Percentiles rank a stretch among this genome's conserved stretches.
Evolutionary conservation across 1,284 basidiomycete species (phyloP).

Genomic region (Moesziomyces antarcticus): DNA sequence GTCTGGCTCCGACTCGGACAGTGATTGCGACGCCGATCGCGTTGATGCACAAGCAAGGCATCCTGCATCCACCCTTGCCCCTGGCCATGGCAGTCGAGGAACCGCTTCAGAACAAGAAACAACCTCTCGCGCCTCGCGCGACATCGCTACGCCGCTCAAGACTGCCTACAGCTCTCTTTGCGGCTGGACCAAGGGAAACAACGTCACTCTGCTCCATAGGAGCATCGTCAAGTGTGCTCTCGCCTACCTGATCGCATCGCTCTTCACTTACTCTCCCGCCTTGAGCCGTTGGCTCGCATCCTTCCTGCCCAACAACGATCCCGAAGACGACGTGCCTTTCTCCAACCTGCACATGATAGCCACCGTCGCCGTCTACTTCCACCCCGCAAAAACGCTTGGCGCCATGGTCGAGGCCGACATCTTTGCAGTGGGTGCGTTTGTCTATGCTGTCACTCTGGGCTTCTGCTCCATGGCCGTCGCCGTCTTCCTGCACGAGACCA

Average conservation of each 20-base stretch:
- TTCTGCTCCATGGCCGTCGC: conserved; percentile 75
- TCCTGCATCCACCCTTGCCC: not conserved
- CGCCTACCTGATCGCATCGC: conserved; percentile 86
- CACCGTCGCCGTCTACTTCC: conserved; percentile 76
- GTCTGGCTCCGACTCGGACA: conserved; percentile 27
- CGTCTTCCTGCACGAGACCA: conserved; percentile 70
- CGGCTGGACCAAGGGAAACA: conserved; percentile 69
- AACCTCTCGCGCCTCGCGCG: not conserved
- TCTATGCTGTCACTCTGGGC: conserved; percentile 80
- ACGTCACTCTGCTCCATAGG: conserved; percentile 72
- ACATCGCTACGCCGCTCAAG: not conserved
- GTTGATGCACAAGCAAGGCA: not conserved
- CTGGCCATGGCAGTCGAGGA: conserved; percentile 1
- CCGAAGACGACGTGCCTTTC: conserved; percentile 52
- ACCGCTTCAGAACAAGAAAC: not conserved
- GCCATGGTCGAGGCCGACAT: conserved; percentile 89
- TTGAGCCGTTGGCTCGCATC: conserved; percentile 65
- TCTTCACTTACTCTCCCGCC: conserved; percentile 87
- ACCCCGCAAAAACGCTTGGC: conserved; percentile 79
- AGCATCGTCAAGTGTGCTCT: conserved; percentile 90
- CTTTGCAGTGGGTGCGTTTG: conserved; percentile 78
- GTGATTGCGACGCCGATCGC: conserved; percentile 4
- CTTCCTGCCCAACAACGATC: conserved; percentile 59
- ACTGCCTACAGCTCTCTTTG: conserved; percentile 73
- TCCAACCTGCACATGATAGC: conserved; percentile 89